phyloP scores from a whole-genome alignment of 495 filamentous ascomycete genomes.

The Thermothielavioides terrestris region DNA sequence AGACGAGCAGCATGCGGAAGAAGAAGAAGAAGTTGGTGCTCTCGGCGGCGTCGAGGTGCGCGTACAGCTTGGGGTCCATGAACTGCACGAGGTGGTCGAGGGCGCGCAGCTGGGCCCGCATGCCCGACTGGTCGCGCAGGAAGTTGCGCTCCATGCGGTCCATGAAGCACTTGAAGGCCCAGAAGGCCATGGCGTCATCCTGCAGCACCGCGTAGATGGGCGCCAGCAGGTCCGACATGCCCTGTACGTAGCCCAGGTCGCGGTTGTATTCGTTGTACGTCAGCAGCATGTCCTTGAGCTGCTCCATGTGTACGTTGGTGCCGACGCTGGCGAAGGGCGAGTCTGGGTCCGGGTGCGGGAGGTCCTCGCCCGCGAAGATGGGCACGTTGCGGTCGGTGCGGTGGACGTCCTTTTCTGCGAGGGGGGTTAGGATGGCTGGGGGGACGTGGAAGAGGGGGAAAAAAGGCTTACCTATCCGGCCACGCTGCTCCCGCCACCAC shows the following conservation, averaged over 20 bases:
- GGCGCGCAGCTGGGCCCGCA: conserved; percentile 82
- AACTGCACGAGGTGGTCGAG: conserved; percentile 91
- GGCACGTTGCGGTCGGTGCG: conserved; percentile 88
- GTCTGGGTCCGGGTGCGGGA: conserved; percentile 93
- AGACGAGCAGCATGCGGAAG: conserved; percentile 95
- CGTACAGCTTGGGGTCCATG: conserved; percentile 89
- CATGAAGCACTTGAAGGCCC: conserved; percentile 96
- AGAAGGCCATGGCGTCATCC: conserved; percentile 93
- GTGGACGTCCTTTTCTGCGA: conserved; percentile 92
- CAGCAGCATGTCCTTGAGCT: conserved; percentile 97
- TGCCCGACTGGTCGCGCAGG: conserved; percentile 88
- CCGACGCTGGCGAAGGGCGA: conserved; percentile 86
- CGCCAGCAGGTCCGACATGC: conserved; percentile 94
- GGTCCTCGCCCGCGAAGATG: conserved; percentile 92
- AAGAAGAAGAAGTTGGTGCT: conserved; percentile 99
- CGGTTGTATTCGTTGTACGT: conserved; percentile 97
- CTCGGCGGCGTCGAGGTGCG: conserved; percentile 81
- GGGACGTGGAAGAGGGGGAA: background rate
- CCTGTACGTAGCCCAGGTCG: conserved; percentile 91
- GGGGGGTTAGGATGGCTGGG: background rate
- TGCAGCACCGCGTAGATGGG: conserved; percentile 96
- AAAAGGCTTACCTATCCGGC: conserved; percentile 76
- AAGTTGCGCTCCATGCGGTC: conserved; percentile 97
- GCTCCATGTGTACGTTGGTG: conserved; percentile 95
- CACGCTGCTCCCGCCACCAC: conserved; percentile 92